These are phyloP conservation scores for Tylopilus subfusipes DNA, from an alignment of 768 basidiomycete genomes.

Conservation along the genomic window DNA sequence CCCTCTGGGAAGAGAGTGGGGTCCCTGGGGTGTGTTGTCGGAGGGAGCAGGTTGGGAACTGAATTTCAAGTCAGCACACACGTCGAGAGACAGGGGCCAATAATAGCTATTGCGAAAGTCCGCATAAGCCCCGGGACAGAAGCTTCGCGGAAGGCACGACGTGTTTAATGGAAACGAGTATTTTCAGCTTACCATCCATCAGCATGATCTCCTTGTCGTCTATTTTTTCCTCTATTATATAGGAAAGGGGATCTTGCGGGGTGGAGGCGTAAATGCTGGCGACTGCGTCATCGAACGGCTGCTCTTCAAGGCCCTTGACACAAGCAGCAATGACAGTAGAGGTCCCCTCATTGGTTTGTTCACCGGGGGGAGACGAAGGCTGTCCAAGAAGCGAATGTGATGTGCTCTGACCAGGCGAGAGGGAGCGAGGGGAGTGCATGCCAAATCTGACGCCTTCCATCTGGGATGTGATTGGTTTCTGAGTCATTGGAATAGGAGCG, in stretches of 20 bases:
- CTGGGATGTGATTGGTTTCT: constrained; percentile 19
- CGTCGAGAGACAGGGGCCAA: constrained; percentile 13
- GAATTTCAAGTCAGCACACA: constrained; percentile 17
- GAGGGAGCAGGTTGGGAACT: constrained; percentile 59
- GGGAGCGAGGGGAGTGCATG: constrained; percentile 22
- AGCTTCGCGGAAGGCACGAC: constrained; percentile 13
- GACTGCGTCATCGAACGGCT: constrained; percentile 32
- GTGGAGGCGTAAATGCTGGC: constrained; percentile 31
- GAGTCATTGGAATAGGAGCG: constrained; percentile 26
- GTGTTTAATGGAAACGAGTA: constrained; percentile 6
- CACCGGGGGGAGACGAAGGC: constrained; percentile 15
- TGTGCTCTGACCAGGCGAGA: constrained; percentile 17
- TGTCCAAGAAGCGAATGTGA: constrained; percentile 24
- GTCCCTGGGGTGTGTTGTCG: constrained; percentile 43
- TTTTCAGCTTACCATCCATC: constrained; percentile 52
- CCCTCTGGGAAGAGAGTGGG: constrained; percentile 33
- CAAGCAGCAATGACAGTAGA: not conserved
- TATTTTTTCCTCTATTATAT: constrained; percentile 54
- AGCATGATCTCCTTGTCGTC: constrained; percentile 48
- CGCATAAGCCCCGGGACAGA: constrained; percentile 24
- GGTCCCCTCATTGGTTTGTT: not conserved
- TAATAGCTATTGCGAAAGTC: constrained; percentile 17
- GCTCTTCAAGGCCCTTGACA: constrained; percentile 7
- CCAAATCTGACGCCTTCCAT: constrained; percentile 9
- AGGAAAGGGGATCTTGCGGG: constrained; percentile 22